Base-by-base conservation (phyloP, 306 rosid species). In the Phaseolus lunatus region DNA sequence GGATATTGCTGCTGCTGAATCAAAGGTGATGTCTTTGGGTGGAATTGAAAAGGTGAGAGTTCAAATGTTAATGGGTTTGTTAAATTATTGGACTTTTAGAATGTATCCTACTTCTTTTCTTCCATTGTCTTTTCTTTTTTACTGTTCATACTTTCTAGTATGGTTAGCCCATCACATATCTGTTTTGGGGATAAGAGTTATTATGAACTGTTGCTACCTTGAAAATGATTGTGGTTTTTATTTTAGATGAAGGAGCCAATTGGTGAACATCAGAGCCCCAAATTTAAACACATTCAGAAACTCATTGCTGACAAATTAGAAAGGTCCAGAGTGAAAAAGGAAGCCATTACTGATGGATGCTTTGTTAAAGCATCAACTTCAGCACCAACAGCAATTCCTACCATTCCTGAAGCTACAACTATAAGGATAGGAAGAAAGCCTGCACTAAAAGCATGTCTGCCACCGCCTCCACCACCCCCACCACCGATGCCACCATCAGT, bases 291-390 rank as follows among this genome's bases (percentile, higher is more conserved):
- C 79, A 88, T 87, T 61, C 92, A 86, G 87, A 88, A 85, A 77
- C 92, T 86, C 75, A 89, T 91, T 82, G 92, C 92, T 86, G 87
- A 85, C 81, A 91, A 89, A 80, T 72, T 89, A 81, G 88, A 86
- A 79, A n/a, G 81, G 43, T 81, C 93, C 7, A 83, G 27, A 37
- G 86, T 65, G 5, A 85, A 86, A 62, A 86, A 80, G 45, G 86
- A 91, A 70, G 70, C 76, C 61, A 48, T 14, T 37, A 16, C 29
- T 41, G 86, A 87, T 73, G 56, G 81, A 43, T 67, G 50, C 58
- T 58, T 74, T 43, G 66, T 58, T 64, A 82, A 77, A 70, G 43
- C 82, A 70, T 52, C 81, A 48, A 23, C 78, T 67, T 64, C 86
- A 68, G 33, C 77, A 9, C 75, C 80, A 50, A 56, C 82, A 76